Base-by-base conservation (phyloP, 148 eudicot species). In the Talinum fruticosum region DNA sequence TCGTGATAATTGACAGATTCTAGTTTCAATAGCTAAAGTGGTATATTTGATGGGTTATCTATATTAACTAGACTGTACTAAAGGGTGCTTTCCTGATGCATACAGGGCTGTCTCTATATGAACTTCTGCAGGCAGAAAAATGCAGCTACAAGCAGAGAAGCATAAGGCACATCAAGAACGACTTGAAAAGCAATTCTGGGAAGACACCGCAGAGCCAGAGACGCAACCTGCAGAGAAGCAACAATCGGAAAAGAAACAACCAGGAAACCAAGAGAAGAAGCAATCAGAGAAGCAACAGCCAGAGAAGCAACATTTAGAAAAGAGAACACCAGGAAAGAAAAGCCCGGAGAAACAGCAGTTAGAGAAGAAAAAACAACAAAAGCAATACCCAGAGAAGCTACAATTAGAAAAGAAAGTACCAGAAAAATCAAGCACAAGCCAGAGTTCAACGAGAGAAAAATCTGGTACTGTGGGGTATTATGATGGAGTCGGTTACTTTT, bases 101-200 rank as follows among this genome's bases (percentile, higher is more conserved):
- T 80, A 65, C 84, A 86, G 88, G 88, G 66, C 54, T 29, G 62
- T 86, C 86, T 78, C 86, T 86, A 16, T 81, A 75, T 41, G 88
- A 86, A 33, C 78, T 86, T 71, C 78, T 86, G 64, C 80, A 74
- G 33, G 82, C 78, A 68, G 88, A 86, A 66, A 78, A 75, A 62
- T 62, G 32, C 66, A 62, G 13, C 44, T 66, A 32, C 73, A 66
- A 74, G 37, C 28, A 57, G 81, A 66, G 57, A 66, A 10, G 33
- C 36, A 71, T 32, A 33, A 41, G 30, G 75, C 61, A 32, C 57
- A 76, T 19, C 41, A 30, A 37, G 29, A 57, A 61, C n/a, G 62
- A 7, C n/a, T 19, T 15, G 33, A 62, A 28, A 62, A 62, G 32
- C 32, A 62, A 26, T 62, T 19, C 21, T 8, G 26, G 5, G 6